Percentiles rank a stretch among this genome's conserved stretches.
Evolutionary conservation across 2,329 filamentous ascomycete genomes (phyloP).

Genomic region (Drechmeria coniospora): DNA sequence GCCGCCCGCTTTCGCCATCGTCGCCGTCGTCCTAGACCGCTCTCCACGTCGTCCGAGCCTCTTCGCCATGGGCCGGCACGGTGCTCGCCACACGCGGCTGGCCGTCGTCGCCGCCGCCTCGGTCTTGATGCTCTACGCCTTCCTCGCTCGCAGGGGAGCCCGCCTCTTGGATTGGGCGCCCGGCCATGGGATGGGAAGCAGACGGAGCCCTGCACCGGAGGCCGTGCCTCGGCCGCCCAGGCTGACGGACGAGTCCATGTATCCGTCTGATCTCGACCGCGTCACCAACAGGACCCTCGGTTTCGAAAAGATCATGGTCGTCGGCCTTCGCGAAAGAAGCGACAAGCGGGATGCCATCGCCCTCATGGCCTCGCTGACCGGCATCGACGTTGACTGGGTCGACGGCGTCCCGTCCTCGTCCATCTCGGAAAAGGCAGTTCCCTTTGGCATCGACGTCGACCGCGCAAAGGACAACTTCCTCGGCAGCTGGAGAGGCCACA

Average conservation of each 20-base stretch:
- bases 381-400: constrained; percentile 28
- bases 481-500: constrained; percentile 26
- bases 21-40: no score
- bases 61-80: neutral
- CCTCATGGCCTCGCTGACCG: constrained; percentile 28
- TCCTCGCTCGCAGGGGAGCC: neutral
- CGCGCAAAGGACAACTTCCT: constrained; percentile 16
- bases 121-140: neutral
- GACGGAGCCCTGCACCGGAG: no score
- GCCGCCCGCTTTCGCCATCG: no score
- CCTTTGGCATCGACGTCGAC: constrained; percentile 11
- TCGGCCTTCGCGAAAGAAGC: constrained; percentile 31
- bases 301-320: constrained; percentile 34
- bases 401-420: constrained; percentile 25
- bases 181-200: no score
- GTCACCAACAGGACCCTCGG: constrained; percentile 7
- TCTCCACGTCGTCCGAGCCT: no score
- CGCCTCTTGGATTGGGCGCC: neutral
- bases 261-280: constrained; percentile 2
- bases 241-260: neutral
- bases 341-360: constrained; percentile 34
- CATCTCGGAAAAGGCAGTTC: constrained; percentile 21
- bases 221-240: no score
- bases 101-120: neutral
- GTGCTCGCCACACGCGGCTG: neutral